Base-by-base conservation (phyloP, 2,329 filamentous ascomycete genomes). In the Ophiostoma australiae region DNA sequence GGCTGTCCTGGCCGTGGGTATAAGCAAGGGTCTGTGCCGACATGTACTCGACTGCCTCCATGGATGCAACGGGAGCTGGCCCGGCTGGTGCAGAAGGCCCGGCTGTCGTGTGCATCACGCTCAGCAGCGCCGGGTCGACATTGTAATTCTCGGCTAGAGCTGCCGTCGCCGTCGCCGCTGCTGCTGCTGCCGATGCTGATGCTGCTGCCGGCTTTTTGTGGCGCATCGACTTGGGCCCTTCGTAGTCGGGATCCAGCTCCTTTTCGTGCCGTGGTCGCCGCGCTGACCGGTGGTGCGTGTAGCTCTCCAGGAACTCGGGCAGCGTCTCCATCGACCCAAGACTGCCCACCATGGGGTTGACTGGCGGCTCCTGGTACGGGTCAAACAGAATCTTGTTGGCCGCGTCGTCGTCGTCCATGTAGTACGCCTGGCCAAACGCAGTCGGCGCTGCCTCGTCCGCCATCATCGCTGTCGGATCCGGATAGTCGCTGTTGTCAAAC, bases 351-450 rank as follows among this genome's bases (percentile, higher is more conserved):
- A 86, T 75, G 13, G 78, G 77, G 4, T 85, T 83, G 4, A 81
- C 80, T 15, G 83, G 79, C 5, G 86, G 86, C 37, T 81, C 81
- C 74, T 87, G 83, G 75, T 87, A 88, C 10, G 84, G 83, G 73
- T 89, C 85, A 72, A 88, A 89, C 3, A 88, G 77, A 76, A 88
- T 88, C 75, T 81, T 85, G 76, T 88, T 85, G 1, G 84, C 82
- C 31, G 82, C 82, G 74, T 87, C 84, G 72, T 86, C 85, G 74
- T 87, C 85, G 71, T 88, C 83, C 75, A 87, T 87, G 76, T 88
- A 89, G 77, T 88, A 88, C 11, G 85, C 86, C 81, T 87, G 84
- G 20, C 86, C 86, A 73, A 88, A 80, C 6, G 61, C 31, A 77
- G 83, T 84, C 2, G 52, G 52, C 70, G 37, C 67, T 68, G n/a